Conservation (phyloP, 768 basidiomycete species). For the Lactarius quietus region DNA sequence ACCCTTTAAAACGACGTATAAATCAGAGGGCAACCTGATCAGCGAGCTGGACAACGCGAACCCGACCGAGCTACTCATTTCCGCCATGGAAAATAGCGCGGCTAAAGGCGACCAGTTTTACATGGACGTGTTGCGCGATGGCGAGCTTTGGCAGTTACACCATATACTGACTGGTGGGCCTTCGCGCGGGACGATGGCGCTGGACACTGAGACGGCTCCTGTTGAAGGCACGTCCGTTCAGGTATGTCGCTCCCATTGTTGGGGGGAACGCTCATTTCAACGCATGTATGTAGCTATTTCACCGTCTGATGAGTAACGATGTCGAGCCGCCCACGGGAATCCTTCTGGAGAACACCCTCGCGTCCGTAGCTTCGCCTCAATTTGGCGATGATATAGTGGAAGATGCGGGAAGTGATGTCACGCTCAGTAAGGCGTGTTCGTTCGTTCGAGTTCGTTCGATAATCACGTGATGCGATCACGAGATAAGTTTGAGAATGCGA, state of each 20-base stretch:
- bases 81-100: slow-evolving; percentile 28
- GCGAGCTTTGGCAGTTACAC: slow-evolving; percentile 34
- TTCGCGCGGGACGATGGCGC: slow-evolving; percentile 60
- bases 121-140: too few relatives aligned
- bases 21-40: too few relatives aligned
- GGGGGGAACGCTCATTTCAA: background rate
- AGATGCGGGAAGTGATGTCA: too few relatives aligned
- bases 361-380: slow-evolving; percentile 4
- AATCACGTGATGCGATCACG: too few relatives aligned
- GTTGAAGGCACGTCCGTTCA: slow-evolving; percentile 48
- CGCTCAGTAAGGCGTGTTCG: too few relatives aligned
- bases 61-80: slow-evolving; percentile 24
- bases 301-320: background rate
- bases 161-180: slow-evolving; percentile 70
- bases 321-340: too few relatives aligned
- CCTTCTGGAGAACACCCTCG: background rate
- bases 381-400: background rate
- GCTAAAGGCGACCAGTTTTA: slow-evolving; percentile 7
- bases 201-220: slow-evolving; percentile 53
- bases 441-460: too few relatives aligned
- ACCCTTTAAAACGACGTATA: too few relatives aligned
- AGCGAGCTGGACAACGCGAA: too few relatives aligned
- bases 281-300: slow-evolving; percentile 4
- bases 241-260: slow-evolving; percentile 28
- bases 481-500: too few relatives aligned